Evolutionary conservation across 345 rosid species (phyloP), one percentile per base, ranked within the genome.

Genomic region (Hevea brasiliensis): DNA sequence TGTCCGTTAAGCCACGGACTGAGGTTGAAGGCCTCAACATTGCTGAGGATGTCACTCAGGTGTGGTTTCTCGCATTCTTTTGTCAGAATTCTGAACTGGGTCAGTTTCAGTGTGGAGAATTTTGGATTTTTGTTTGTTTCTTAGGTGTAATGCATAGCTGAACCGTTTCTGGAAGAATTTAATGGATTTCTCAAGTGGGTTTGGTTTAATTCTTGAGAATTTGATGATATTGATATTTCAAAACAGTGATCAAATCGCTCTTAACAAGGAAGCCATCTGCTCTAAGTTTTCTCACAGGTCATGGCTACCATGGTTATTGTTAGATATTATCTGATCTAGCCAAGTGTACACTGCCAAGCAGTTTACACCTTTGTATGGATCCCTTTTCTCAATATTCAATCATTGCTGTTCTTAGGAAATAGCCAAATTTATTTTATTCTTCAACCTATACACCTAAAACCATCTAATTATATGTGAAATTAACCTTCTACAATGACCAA

Each of bases 21-120:
- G 90, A 81, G 75, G 77, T 82, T 59, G 91, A 87, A 65, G 89
- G 90, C 18, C 97, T 91, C 84, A 91, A 93, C 84, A 86, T 91
- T 81, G 97, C 98, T 26, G 91, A 85, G 0, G 87, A 89, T 85
- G 98, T 93, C 56, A 81, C 95, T 74, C 92, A 89, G 93, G 98
- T 60, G 73, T 60, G 11, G 57, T 58, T 71, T 65, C 14, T 73
- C 3, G 6, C 58, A 50, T 24, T 37, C 37, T 32, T 40, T 70
- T 14, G n/a, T 29, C 51, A 13, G 9, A 6, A 54, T 29, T 66
- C 11, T 51, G 42, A 61, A 64, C 8, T 66, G 74, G 44, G 50
- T 62, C 37, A 6, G 15, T 73, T 65, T 67, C 26, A 65, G 37
- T 67, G 15, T 48, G 54, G n/a, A n/a, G 26, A 62, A 35, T 20